phyloP scores from a whole-genome alignment of 202 grass and related monocot species.

The Saccharum hybrid region DNA sequence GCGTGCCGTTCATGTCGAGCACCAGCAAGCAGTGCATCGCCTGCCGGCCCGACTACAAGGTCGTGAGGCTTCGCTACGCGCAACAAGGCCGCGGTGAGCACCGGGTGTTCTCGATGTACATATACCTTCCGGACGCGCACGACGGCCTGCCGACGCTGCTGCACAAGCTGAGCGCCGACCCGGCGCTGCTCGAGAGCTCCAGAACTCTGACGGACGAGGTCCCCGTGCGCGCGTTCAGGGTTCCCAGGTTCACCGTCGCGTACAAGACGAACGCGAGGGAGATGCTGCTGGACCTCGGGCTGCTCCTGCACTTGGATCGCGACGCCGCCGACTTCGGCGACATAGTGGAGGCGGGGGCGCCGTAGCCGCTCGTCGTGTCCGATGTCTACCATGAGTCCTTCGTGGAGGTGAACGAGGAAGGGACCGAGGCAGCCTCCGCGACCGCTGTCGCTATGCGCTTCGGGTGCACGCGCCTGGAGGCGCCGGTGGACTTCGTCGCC shows the following conservation, averaged over 20 bases:
- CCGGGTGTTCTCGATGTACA: constrained; percentile 55
- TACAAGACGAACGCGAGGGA: neutral
- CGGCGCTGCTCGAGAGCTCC: constrained; percentile 17
- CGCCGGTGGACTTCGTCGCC: constrained; percentile 46
- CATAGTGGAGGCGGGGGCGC: too few species aligned
- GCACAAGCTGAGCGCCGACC: constrained; percentile 23
- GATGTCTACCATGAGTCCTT: constrained; percentile 50
- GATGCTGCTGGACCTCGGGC: constrained; percentile 36
- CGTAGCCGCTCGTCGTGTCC: too few species aligned
- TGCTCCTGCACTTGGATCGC: constrained; percentile 40
- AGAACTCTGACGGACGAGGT: neutral
- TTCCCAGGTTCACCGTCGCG: constrained; percentile 58
- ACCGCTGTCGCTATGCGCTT: neutral
- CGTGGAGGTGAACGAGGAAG: constrained; percentile 46
- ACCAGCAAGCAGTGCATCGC: too few species aligned
- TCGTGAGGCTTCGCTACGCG: constrained; percentile 1
- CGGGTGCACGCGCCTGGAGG: neutral
- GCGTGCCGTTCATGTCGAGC: constrained; percentile 55
- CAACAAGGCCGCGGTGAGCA: neutral
- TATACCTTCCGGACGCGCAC: constrained; percentile 55
- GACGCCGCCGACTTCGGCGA: constrained; percentile 20
- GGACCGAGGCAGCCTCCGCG: constrained; percentile 42
- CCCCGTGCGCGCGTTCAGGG: constrained; percentile 26
- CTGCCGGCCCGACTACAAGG: too few species aligned
- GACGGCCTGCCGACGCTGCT: constrained; percentile 38